Conservation (phyloP, 305 asterid genomes). For the Fraxinus dipetala region DNA sequence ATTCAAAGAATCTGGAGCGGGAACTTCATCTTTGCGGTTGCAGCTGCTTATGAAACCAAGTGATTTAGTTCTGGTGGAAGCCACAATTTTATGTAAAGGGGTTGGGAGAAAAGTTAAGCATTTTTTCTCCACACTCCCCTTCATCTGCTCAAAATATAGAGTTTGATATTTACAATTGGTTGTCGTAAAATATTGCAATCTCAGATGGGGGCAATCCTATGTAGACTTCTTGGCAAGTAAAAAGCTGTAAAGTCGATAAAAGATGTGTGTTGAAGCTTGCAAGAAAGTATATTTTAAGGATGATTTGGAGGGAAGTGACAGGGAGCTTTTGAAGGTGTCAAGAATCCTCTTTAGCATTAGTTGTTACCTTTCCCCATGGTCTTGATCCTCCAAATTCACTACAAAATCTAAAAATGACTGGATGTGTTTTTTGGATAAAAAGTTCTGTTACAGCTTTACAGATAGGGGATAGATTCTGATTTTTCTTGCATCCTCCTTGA, state of each 20-base stretch:
- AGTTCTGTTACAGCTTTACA: not conserved
- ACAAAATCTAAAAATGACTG: not conserved
- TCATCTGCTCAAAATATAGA: not conserved
- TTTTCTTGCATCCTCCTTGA: constrained; percentile 1
- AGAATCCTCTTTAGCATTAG: not conserved
- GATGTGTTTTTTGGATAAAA: not conserved
- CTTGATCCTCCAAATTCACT: not conserved
- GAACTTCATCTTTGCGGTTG: not conserved
- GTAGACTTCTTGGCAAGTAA: not conserved
- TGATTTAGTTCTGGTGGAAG: not conserved
- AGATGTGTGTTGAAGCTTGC: not conserved
- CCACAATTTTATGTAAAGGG: not conserved
- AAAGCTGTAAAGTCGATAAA: not conserved
- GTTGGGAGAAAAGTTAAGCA: not conserved
- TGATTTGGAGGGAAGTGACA: not conserved
- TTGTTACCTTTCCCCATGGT: not conserved
- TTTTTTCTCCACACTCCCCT: not conserved
- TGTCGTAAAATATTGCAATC: not conserved
- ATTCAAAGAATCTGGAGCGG: not conserved
- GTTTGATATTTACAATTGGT: not conserved
- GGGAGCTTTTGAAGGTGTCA: not conserved
- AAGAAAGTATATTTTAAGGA: not conserved
- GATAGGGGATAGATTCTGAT: not conserved
- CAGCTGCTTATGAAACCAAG: not conserved
- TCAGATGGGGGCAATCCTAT: not conserved